Conservation (phyloP, 345 rosid genomes). For the Populus tremula region DNA sequence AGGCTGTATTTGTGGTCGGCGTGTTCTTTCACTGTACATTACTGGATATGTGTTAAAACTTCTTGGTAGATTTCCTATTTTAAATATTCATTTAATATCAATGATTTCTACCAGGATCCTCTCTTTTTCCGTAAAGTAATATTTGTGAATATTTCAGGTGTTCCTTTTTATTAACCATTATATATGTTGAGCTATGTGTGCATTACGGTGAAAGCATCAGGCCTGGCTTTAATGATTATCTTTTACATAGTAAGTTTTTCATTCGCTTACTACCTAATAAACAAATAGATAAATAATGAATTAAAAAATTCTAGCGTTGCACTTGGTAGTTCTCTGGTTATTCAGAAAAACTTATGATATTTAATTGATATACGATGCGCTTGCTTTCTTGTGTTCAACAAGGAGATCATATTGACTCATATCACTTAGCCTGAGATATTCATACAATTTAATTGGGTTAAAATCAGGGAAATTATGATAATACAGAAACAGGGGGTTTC, state of each 20-base stretch:
- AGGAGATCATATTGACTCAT: neutral
- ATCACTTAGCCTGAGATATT: neutral
- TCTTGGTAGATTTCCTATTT: conserved; percentile 34
- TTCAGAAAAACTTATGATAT: neutral
- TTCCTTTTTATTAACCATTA: conserved; percentile 52
- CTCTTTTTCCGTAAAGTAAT: neutral
- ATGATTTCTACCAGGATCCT: neutral
- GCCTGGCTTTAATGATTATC: conserved; percentile 42
- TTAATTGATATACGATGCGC: neutral
- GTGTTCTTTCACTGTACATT: conserved; percentile 34
- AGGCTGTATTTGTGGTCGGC: conserved; percentile 40
- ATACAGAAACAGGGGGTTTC: neutral
- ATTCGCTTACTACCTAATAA: neutral
- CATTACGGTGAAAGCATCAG: conserved; percentile 55
- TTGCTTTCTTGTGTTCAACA: neutral
- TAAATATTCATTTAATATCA: neutral
- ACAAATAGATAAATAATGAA: neutral
- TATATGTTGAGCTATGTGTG: conserved; percentile 55
- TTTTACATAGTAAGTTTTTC: conserved; percentile 44
- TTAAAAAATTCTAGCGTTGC: neutral
- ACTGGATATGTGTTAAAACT: conserved; percentile 40
- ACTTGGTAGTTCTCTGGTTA: neutral
- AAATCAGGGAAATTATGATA: neutral
- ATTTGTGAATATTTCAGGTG: conserved; percentile 34
- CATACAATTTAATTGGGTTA: neutral